These are phyloP conservation scores for Neurospora sp. DNA, from an alignment of 495 filamentous ascomycete genomes.

Conservation along the genomic window DNA sequence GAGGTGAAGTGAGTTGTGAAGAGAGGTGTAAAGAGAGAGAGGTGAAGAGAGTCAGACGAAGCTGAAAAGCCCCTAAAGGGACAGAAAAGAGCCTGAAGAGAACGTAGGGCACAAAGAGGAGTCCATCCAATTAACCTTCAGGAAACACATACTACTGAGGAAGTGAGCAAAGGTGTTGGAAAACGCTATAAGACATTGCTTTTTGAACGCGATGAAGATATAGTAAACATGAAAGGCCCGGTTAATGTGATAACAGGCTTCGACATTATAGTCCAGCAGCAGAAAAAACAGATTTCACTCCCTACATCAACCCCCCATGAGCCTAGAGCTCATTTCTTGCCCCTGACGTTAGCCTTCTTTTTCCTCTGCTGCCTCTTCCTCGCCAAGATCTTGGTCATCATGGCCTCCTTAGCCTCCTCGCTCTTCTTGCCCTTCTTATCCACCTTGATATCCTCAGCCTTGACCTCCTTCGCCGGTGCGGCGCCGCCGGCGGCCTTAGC, in stretches of 20 bases:
- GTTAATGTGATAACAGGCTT: not conserved
- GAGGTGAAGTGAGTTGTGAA: too few species aligned
- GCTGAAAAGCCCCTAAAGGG: too few species aligned
- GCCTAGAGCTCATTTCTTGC: slow-evolving; percentile 7
- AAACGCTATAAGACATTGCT: not conserved
- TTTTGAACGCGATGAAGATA: not conserved
- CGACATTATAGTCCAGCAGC: not conserved
- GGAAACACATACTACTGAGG: not conserved
- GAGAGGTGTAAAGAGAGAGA: too few species aligned
- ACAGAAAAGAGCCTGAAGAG: too few species aligned
- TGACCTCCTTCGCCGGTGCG: slow-evolving; percentile 2
- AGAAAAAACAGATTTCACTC: not conserved
- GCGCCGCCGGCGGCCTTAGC: not conserved
- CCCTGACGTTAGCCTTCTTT: slow-evolving; percentile 35
- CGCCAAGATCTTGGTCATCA: slow-evolving; percentile 38
- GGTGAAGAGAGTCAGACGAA: too few species aligned
- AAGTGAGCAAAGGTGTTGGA: not conserved
- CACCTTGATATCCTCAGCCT: slow-evolving; percentile 2
- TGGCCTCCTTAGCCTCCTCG: slow-evolving; percentile 23
- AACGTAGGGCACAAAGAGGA: not conserved
- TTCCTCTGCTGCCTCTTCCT: slow-evolving; percentile 39
- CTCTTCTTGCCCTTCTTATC: slow-evolving; percentile 15
- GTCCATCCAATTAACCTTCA: not conserved
- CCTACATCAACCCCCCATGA: not conserved
- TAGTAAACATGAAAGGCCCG: not conserved